phyloP scores from a whole-genome alignment of 2,329 filamentous ascomycete species.

The Fusarium torulosum region DNA sequence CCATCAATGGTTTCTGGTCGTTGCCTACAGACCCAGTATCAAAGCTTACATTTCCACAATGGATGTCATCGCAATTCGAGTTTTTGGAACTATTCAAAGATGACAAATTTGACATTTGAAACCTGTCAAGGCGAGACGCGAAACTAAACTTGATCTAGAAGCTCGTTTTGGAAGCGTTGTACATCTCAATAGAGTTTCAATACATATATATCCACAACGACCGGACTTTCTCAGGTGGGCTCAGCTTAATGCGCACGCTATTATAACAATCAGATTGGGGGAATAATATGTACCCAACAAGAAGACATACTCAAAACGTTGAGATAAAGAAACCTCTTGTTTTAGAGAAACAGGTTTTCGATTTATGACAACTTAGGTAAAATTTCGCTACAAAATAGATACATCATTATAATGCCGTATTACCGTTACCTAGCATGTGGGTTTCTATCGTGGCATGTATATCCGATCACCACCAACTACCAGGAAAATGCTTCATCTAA shows the following conservation, averaged over 20 bases:
- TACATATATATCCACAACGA: background rate
- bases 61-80: background rate
- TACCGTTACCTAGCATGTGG: background rate
- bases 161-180: background rate
- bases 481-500: slow-evolving; percentile 48
- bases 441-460: background rate
- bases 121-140: background rate
- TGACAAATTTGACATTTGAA: slow-evolving; percentile 9
- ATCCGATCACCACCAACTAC: slow-evolving; percentile 29
- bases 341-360: background rate
- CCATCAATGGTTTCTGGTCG: background rate
- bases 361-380: background rate
- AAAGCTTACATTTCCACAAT: background rate
- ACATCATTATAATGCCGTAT: background rate
- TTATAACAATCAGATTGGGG: background rate
- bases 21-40: background rate
- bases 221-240: background rate
- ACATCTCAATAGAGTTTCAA: background rate
- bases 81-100: background rate
- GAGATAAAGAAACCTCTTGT: background rate
- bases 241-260: background rate
- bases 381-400: background rate
- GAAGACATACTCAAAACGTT: background rate
- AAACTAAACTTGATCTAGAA: slow-evolving; percentile 20
- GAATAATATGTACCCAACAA: background rate